phyloP scores from a whole-genome alignment of 306 rosid species.

The Cucurbita ficifolia region DNA sequence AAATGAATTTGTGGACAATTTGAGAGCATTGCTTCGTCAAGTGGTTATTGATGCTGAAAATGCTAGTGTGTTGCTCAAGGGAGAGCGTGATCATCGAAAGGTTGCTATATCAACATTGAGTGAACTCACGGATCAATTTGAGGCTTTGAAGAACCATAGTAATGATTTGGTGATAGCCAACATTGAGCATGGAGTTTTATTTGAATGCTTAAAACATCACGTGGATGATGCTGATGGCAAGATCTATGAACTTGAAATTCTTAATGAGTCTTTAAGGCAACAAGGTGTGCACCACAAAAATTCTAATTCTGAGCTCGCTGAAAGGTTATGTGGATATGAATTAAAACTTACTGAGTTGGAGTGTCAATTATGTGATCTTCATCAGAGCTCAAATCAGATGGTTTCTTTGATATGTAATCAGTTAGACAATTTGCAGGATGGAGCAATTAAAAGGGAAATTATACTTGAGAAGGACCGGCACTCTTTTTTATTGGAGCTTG shows the following conservation, averaged over 20 bases:
- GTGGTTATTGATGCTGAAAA: conserved; percentile 39
- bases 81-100: conserved; percentile 45
- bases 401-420: conserved; percentile 38
- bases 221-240: conserved; percentile 31
- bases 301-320: conserved; percentile 34
- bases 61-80: conserved; percentile 37
- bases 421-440: conserved; percentile 52
- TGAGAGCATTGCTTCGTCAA: conserved; percentile 44
- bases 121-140: conserved; percentile 36
- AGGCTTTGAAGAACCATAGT: conserved; percentile 45
- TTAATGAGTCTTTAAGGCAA: conserved; percentile 34
- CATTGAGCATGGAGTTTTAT: conserved; percentile 60
- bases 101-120: conserved; percentile 21
- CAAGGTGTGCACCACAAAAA: conserved; percentile 26
- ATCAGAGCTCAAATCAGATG: conserved; percentile 41
- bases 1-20: conserved; percentile 37
- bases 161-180: conserved; percentile 47
- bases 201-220: conserved; percentile 46
- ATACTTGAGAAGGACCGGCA: conserved; percentile 55
- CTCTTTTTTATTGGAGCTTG: conserved; percentile 27
- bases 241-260: conserved; percentile 39
- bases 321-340: conserved; percentile 39
- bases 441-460: conserved; percentile 35
- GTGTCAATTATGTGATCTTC: conserved; percentile 33
- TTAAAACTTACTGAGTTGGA: conserved; percentile 41